A percentile compares a stretch with the other conserved stretches of the same genome.
phyloP scores from a whole-genome alignment of 1,139 yeast genomes.

The Yamadazyma jaroonii region DNA sequence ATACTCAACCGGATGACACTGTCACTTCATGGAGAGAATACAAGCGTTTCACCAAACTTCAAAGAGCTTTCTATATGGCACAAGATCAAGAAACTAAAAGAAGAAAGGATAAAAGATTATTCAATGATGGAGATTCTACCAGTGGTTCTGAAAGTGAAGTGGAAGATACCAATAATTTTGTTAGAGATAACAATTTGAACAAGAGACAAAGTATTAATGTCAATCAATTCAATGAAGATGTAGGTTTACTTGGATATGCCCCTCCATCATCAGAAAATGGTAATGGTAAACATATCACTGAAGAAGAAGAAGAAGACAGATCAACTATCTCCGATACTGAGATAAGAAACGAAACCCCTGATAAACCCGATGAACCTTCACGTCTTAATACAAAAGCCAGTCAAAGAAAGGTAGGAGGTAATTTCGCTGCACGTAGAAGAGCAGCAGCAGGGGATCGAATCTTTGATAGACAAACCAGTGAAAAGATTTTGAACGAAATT shows the following conservation, averaged over 20 bases:
- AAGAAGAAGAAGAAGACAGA: constrained; percentile 38
- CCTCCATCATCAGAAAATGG: constrained; percentile 24
- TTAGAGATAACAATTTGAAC: neutral
- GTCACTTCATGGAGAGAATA: constrained; percentile 90
- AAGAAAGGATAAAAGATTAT: constrained; percentile 20
- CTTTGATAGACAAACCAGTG: constrained; percentile 76
- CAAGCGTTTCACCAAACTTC: constrained; percentile 61
- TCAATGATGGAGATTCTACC: constrained; percentile 9
- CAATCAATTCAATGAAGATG: constrained; percentile 23
- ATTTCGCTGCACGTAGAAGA: constrained; percentile 37
- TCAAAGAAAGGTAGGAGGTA: constrained; percentile 8
- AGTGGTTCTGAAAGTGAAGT: constrained; percentile 12
- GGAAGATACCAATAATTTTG: neutral
- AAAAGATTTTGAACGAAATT: constrained; percentile 65
- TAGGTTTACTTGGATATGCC: constrained; percentile 40
- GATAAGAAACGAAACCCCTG: neutral
- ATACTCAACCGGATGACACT: constrained; percentile 89
- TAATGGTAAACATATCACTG: neutral
- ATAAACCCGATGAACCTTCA: constrained; percentile 6
- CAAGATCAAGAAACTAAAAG: constrained; percentile 41
- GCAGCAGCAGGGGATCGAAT: constrained; percentile 48
- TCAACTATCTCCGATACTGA: constrained; percentile 2
- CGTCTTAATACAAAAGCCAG: constrained; percentile 3
- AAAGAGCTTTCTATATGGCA: constrained; percentile 52
- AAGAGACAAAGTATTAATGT: constrained; percentile 17